Conservation (phyloP, 108 stramenopile species). For the Cyclotella baltica region DNA sequence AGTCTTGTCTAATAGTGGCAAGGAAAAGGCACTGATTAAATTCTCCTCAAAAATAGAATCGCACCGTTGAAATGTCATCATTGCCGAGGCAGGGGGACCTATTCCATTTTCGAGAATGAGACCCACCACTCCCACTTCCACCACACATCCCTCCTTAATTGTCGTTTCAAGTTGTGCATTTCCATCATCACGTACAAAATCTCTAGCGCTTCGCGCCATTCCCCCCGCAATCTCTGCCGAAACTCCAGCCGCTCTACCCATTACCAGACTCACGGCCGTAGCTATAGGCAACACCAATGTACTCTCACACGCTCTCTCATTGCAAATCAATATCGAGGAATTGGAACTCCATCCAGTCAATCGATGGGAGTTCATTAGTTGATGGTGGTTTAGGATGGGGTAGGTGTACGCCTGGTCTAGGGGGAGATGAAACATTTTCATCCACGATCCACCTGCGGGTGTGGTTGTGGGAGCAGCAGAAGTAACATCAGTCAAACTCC, state of each 20-base stretch:
- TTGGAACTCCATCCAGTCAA: background rate
- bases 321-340: constrained; percentile 57
- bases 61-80: constrained; percentile 17
- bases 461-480: constrained; percentile 30
- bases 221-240: constrained; percentile 74
- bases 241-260: constrained; percentile 51
- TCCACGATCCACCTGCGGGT: too few relatives aligned
- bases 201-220: too few relatives aligned
- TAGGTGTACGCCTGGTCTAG: constrained; percentile 79
- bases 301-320: constrained; percentile 81
- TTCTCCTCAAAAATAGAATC: constrained; percentile 51
- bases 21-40: constrained; percentile 23
- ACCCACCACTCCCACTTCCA: constrained; percentile 47
- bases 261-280: constrained; percentile 62
- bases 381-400: constrained; percentile 23
- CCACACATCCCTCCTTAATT: constrained; percentile 37
- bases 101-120: constrained; percentile 29
- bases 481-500: constrained; percentile 80
- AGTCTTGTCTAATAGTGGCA: constrained; percentile 39
- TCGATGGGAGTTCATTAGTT: constrained; percentile 18
- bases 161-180: too few relatives aligned
- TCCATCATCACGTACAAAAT: too few relatives aligned
- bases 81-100: constrained; percentile 15
- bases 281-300: constrained; percentile 80
- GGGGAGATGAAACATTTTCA: constrained; percentile 66